Percentiles rank a stretch among this genome's conserved stretches.
These are phyloP conservation scores for Pythium insidiosum DNA, from an alignment of 352 stramenopile species.

Conservation along the genomic window DNA sequence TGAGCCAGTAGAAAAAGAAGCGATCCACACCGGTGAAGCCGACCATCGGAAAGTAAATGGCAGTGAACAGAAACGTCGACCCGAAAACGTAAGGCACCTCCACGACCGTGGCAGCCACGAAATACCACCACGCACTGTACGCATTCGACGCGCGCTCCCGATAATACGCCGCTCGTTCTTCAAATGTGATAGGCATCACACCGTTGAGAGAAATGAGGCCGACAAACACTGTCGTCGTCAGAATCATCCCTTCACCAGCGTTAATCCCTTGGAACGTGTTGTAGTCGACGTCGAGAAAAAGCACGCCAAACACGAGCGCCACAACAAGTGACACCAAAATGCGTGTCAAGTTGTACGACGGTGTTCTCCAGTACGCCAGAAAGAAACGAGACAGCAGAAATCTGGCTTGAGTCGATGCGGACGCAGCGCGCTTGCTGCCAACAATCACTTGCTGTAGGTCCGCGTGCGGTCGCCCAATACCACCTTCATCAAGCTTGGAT, in stretches of 20 bases:
- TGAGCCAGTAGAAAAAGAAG: slow-evolving; percentile 45
- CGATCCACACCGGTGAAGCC: slow-evolving; percentile 14
- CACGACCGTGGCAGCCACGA: slow-evolving; percentile 40
- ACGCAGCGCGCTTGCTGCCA: neutral
- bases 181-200: slow-evolving; percentile 47
- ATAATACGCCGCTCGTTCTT: slow-evolving; percentile 69
- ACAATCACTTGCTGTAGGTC: too few species aligned
- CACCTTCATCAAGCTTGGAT: too few species aligned
- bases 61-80: slow-evolving; percentile 14
- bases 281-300: slow-evolving; percentile 24
- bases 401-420: neutral
- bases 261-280: slow-evolving; percentile 13
- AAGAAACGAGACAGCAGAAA: slow-evolving; percentile 5
- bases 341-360: slow-evolving; percentile 54
- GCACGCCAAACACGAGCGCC: slow-evolving; percentile 42
- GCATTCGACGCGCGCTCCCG: slow-evolving; percentile 43
- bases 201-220: slow-evolving; percentile 44
- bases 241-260: slow-evolving; percentile 40
- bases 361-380: slow-evolving; percentile 18
- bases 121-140: slow-evolving; percentile 56
- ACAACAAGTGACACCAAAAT: slow-evolving; percentile 37
- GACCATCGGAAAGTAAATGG: slow-evolving; percentile 22
- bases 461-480: too few species aligned
- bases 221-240: slow-evolving; percentile 50
- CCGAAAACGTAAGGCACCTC: slow-evolving; percentile 41